Conservation (phyloP, 2,329 filamentous ascomycete species). For the Colletotrichum camelliae region DNA sequence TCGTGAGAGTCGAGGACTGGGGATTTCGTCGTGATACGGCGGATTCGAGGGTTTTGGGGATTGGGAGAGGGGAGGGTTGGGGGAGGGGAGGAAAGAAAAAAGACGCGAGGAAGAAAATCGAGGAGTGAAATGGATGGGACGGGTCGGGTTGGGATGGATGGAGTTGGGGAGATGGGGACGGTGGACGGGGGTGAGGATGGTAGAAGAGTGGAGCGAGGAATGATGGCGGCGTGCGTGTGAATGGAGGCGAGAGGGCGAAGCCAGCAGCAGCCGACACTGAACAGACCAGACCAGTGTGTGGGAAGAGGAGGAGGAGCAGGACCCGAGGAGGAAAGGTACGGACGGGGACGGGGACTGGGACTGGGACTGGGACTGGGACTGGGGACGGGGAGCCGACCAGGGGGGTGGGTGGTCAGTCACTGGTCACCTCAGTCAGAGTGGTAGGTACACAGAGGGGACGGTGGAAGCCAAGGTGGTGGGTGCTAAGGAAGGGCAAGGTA, state of each 20-base stretch:
- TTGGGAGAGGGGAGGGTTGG: not conserved
- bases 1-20: conserved; percentile 13
- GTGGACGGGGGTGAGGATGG: conserved; percentile 16
- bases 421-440: not conserved
- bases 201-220: conserved; percentile 18
- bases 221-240: conserved; percentile 20
- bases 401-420: not conserved
- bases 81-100: not conserved
- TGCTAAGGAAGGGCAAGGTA: not conserved
- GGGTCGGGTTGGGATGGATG: conserved; percentile 21
- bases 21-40: conserved; percentile 16
- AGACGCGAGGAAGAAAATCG: conserved; percentile 10
- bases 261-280: not conserved
- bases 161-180: not conserved
- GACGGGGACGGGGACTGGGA: not conserved
- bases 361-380: not conserved
- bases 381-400: not conserved
- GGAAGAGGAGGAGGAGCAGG: not conserved
- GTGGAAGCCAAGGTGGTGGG: not conserved
- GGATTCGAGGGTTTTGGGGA: conserved; percentile 17
- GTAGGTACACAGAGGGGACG: not conserved
- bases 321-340: not conserved
- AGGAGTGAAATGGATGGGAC: conserved; percentile 17
- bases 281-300: not conserved
- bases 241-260: conserved; percentile 17